Percentiles rank a stretch among this genome's conserved stretches.
Evolutionary conservation across 306 rosid species (phyloP).

Genomic region (Vigna unguiculata): DNA sequence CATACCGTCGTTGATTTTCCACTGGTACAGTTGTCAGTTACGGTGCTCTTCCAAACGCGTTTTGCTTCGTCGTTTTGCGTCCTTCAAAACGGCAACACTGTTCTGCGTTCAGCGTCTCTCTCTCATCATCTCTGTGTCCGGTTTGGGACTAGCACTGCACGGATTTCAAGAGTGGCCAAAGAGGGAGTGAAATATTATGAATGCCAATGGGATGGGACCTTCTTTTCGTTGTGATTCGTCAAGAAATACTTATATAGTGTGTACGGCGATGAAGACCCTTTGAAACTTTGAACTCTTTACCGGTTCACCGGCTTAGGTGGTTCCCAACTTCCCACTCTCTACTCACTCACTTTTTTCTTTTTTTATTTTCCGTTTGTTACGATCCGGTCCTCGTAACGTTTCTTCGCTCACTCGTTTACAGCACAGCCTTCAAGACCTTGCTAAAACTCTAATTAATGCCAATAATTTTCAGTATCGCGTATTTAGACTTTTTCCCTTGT

Average conservation of each 20-base stretch:
- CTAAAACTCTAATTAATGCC: neutral
- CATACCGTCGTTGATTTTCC: neutral
- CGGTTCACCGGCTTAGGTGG: slow-evolving; percentile 42
- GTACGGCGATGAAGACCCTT: slow-evolving; percentile 39
- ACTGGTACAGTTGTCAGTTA: slow-evolving; percentile 43
- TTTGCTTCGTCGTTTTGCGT: slow-evolving; percentile 56
- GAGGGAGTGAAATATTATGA: slow-evolving; percentile 1
- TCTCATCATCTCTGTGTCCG: neutral
- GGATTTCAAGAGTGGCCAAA: neutral
- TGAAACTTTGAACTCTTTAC: slow-evolving; percentile 33
- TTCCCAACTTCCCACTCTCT: neutral
- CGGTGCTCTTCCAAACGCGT: slow-evolving; percentile 52
- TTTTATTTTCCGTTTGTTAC: neutral
- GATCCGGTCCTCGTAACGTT: slow-evolving; percentile 13
- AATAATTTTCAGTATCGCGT: neutral
- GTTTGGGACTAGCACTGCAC: neutral
- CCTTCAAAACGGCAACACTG: slow-evolving; percentile 39
- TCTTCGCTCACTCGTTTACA: neutral
- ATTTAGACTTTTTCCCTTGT: slow-evolving; percentile 9
- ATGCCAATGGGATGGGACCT: slow-evolving; percentile 2
- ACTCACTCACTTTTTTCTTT: neutral
- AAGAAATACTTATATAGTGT: slow-evolving; percentile 42
- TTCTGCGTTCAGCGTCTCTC: slow-evolving; percentile 28
- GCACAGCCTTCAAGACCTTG: neutral
- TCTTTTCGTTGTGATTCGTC: slow-evolving; percentile 17